Conservation (phyloP, 495 filamentous ascomycete genomes). For the Geoglossum glabrum region DNA sequence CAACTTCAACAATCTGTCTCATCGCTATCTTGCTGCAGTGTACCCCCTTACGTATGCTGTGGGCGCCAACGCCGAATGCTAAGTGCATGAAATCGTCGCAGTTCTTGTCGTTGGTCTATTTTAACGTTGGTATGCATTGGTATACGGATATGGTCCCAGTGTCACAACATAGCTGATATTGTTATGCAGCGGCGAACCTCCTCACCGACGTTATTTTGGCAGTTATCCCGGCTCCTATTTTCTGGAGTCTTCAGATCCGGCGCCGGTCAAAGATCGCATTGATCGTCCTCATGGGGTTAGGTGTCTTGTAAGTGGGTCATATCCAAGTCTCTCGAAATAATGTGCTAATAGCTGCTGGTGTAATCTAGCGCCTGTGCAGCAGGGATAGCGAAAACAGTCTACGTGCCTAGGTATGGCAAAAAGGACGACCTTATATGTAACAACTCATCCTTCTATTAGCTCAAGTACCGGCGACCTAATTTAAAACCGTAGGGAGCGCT, state of each 20-base stretch:
- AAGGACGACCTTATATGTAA: background rate
- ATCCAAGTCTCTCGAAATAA: background rate
- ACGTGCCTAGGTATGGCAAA: background rate
- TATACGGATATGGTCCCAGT: too few relatives aligned
- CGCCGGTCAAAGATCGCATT: background rate
- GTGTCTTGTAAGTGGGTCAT: background rate
- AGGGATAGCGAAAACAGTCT: background rate
- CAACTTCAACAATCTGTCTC: background rate
- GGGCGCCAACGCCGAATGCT: background rate
- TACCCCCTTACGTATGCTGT: background rate
- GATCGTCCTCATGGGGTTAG: background rate
- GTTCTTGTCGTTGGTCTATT: background rate
- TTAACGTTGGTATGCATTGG: too few relatives aligned
- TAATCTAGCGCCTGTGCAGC: background rate
- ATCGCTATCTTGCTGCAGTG: background rate
- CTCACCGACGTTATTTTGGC: background rate
- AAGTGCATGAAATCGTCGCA: background rate
- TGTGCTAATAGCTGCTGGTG: background rate
- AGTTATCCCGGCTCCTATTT: background rate
- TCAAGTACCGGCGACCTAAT: too few relatives aligned
- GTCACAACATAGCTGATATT: background rate
- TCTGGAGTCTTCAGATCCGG: background rate
- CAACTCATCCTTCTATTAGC: too few relatives aligned
- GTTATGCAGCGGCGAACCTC: background rate
- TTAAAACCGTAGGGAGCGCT: too few relatives aligned